Percentiles rank a stretch among this genome's conserved stretches.
Conservation (phyloP, 768 basidiomycete genomes). For the Floccularia luteovirens region DNA sequence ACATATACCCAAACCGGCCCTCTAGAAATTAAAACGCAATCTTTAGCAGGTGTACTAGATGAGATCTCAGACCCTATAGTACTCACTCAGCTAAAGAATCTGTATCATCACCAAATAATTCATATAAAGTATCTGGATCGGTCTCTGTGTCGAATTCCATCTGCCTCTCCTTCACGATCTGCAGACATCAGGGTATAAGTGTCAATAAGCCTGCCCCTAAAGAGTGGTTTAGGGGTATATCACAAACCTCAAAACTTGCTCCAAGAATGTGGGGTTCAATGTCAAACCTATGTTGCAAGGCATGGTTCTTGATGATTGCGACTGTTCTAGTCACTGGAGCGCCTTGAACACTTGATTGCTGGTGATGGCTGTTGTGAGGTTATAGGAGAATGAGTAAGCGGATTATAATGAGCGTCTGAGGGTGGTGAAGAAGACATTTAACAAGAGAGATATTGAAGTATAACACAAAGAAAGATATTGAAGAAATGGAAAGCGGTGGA, state of each 20-base stretch:
- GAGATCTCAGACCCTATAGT: neutral
- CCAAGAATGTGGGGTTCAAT: slow-evolving; percentile 76
- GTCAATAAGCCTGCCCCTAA: slow-evolving; percentile 6
- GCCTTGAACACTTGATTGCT: slow-evolving; percentile 1
- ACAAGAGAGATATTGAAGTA: too few relatives aligned
- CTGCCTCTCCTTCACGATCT: slow-evolving; percentile 85
- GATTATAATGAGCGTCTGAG: too few relatives aligned
- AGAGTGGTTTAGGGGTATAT: slow-evolving; percentile 3
- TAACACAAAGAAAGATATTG: too few relatives aligned
- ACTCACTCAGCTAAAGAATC: slow-evolving; percentile 72
- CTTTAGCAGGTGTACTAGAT: neutral
- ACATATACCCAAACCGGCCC: slow-evolving; percentile 92
- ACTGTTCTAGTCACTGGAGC: slow-evolving; percentile 53
- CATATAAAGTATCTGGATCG: slow-evolving; percentile 72
- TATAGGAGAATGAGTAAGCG: slow-evolving; percentile 5
- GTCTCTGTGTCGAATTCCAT: slow-evolving; percentile 85
- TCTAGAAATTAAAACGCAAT: slow-evolving; percentile 22
- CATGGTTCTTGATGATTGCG: slow-evolving; percentile 80
- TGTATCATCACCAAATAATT: slow-evolving; percentile 76
- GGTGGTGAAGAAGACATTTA: too few relatives aligned
- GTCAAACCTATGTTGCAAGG: slow-evolving; percentile 64
- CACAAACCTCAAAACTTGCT: slow-evolving; percentile 72
- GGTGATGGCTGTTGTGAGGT: neutral
- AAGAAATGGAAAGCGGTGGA: too few relatives aligned
- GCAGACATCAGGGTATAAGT: neutral